phyloP scores from a whole-genome alignment of 2,329 filamentous ascomycete species.

The Sarocladium oryzae region DNA sequence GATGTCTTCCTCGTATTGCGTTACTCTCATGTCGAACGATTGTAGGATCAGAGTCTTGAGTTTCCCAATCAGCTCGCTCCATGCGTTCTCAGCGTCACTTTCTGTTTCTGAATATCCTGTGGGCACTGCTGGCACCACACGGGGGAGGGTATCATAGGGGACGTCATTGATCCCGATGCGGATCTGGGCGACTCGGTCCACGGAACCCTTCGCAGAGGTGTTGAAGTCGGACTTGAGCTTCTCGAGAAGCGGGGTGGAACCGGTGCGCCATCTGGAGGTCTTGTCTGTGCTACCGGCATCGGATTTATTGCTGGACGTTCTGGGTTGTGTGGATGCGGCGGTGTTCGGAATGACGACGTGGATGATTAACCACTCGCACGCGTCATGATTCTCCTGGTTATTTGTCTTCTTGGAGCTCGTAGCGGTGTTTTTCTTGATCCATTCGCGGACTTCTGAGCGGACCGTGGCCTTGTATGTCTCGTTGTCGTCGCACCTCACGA shows the following conservation, averaged over 20 bases:
- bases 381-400: constrained; percentile 87
- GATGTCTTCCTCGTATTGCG: constrained; percentile 95
- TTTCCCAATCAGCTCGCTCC: constrained; percentile 77
- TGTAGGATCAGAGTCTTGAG: constrained; percentile 80
- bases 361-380: constrained; percentile 90
- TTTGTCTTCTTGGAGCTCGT: constrained; percentile 47
- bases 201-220: constrained; percentile 57
- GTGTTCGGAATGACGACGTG: constrained; percentile 90
- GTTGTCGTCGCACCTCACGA: constrained; percentile 91
- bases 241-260: constrained; percentile 78
- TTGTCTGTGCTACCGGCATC: constrained; percentile 57
- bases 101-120: constrained; percentile 63
- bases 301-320: constrained; percentile 50
- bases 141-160: constrained; percentile 56
- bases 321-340: constrained; percentile 69
- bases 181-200: constrained; percentile 80
- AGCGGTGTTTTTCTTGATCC: constrained; percentile 73
- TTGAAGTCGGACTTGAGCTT: constrained; percentile 91
- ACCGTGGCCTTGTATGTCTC: constrained; percentile 83
- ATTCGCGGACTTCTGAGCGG: constrained; percentile 75
- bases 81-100: constrained; percentile 73
- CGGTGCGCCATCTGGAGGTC: constrained; percentile 65
- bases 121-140: constrained; percentile 56
- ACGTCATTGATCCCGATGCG: constrained; percentile 67
- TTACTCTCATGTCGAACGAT: constrained; percentile 85